Conservation (phyloP, 306 rosid genomes). For the Vigna radiata region DNA sequence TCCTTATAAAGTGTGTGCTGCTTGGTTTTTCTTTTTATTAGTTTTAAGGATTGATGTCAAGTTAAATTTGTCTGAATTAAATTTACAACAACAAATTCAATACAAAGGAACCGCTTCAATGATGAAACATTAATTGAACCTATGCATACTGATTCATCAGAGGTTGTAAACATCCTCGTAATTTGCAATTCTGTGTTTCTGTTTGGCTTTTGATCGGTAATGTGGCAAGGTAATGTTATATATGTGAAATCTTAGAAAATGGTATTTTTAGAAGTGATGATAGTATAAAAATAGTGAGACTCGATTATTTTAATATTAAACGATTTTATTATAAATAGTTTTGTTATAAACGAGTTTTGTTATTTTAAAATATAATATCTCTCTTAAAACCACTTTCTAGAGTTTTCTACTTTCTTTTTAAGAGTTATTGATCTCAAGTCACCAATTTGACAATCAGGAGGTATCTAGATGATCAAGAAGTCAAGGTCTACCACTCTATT, state of each 20-base stretch:
- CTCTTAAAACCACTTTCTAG: too few species aligned
- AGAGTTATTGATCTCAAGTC: fast-evolving
- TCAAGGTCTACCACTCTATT: too few species aligned
- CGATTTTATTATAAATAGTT: too few species aligned
- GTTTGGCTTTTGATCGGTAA: not conserved
- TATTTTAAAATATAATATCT: too few species aligned
- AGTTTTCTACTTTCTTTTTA: too few species aligned
- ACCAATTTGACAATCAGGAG: too few species aligned
- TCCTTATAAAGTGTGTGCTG: slow-evolving; percentile 29
- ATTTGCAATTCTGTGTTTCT: not conserved
- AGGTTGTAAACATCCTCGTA: not conserved
- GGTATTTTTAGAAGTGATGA: too few species aligned
- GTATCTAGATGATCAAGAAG: too few species aligned
- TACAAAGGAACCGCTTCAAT: not conserved
- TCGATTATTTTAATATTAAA: too few species aligned
- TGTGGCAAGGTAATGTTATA: not conserved
- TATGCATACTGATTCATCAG: slow-evolving; percentile 14
- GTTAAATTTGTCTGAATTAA: not conserved
- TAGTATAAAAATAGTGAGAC: too few species aligned
- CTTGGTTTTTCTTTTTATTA: slow-evolving; percentile 7
- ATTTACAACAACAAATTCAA: not conserved
- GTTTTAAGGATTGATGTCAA: slow-evolving; percentile 2
- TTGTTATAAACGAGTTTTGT: too few species aligned
- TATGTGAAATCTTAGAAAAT: too few species aligned
- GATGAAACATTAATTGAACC: not conserved